phyloP scores from a whole-genome alignment of 352 stramenopile species.

The Blastocystis sp. region DNA sequence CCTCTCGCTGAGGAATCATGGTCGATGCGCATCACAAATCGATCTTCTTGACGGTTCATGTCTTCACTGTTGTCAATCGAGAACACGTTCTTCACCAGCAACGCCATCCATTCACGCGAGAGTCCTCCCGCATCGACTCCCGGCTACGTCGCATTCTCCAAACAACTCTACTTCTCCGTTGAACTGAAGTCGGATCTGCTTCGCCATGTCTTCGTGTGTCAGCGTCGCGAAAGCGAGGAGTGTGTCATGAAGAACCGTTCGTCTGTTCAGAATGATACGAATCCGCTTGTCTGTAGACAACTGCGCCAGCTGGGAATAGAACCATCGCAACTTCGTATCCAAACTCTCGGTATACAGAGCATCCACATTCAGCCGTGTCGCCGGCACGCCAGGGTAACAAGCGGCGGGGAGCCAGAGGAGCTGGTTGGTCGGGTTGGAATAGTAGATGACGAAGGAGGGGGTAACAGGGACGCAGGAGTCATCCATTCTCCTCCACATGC shows the following conservation, averaged over 20 bases:
- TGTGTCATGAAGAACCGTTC: slow-evolving; percentile 40
- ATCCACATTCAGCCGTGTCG: background rate
- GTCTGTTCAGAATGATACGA: slow-evolving; percentile 40
- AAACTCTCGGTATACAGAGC: slow-evolving; percentile 7
- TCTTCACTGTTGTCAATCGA: background rate
- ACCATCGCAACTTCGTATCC: slow-evolving; percentile 18
- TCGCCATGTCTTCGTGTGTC: slow-evolving; percentile 31
- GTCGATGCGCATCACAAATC: slow-evolving; percentile 52
- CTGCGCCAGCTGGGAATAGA: slow-evolving; percentile 48
- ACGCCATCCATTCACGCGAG: slow-evolving; percentile 33
- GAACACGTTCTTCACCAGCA: slow-evolving; percentile 20
- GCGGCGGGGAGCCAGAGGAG: background rate
- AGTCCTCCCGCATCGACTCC: slow-evolving; percentile 42
- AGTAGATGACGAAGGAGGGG: background rate
- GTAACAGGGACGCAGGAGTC: background rate
- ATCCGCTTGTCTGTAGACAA: slow-evolving; percentile 40
- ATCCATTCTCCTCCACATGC: background rate
- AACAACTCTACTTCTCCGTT: background rate
- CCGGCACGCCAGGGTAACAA: slow-evolving; percentile 14
- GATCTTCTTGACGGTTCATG: background rate
- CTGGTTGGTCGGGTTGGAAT: background rate
- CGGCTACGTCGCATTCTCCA: background rate
- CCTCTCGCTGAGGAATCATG: background rate
- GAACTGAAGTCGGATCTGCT: slow-evolving; percentile 51
- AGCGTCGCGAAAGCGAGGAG: slow-evolving; percentile 49